Evolutionary conservation across 2,329 filamentous ascomycete species (phyloP), one percentile per base, ranked within the genome.

Genomic region (Colletotrichum sp.): DNA sequence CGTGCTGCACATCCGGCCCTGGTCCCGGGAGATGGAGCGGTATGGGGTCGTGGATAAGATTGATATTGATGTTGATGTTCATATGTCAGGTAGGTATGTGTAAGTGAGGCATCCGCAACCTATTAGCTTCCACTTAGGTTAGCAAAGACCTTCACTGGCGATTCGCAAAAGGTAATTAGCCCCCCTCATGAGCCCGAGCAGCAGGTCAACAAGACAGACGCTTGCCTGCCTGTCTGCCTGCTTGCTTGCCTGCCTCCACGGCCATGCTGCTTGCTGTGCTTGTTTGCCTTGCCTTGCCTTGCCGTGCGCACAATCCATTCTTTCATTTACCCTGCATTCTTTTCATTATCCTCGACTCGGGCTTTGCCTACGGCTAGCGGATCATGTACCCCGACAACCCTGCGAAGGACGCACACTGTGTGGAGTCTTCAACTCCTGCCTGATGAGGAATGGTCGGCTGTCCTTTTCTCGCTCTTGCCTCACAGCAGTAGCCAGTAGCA

Each of bases 341-440:
- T 60, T 59, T 34, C 44, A 59, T 74, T 28, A 32, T 65, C 72
- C 44, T 48, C 44, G 18, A 48, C 44, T 22, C 44, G 44, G 44
- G 44, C n/a, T 48, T 48, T 32, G 62, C 55, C 32, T 62, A 63
- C 63, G 69, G 69, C 63, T 68, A 75, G 69, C 69, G 69, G 73
- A 75, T 59, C 39, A 72, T 32, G 73, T 75, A 72, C 63, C 73
- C 55, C 24, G 3, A 5, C 8, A 2, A 6, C n/a, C 8, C 18
- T 48, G 44, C 18, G 44, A 48, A 48, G 6, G 6, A 6, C 18
- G 5, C 7, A 24, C 73, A 75, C 73, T 72, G 73, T 75, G 73
- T 55, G 73, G 73, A 4, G 22, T 16, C 15, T n/a, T 22, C 10
- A 34, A 16, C 36, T 63, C 59, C 73, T 72, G 62, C 73, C 69